Percentiles rank a stretch among this genome's conserved stretches.
phyloP scores from a whole-genome alignment of 176 grass and related monocot genomes.

The Cocos nucifera region DNA sequence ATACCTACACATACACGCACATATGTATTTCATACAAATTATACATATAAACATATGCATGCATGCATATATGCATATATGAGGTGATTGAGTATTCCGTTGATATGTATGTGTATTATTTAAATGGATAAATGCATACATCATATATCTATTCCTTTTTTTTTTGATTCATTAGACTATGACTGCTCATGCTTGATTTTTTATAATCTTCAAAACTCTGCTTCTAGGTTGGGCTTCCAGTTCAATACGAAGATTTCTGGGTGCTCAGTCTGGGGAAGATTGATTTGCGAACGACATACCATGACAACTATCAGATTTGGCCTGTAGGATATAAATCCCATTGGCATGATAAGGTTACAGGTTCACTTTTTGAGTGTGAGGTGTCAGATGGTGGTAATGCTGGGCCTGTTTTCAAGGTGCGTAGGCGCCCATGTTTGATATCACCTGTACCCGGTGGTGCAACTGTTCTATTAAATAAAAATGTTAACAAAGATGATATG shows the following conservation, averaged over 20 bases:
- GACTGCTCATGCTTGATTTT: too few species aligned
- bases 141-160: too few species aligned
- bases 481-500: constrained; percentile 39
- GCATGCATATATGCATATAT: too few species aligned
- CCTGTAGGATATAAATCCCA: constrained; percentile 83
- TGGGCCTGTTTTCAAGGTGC: constrained; percentile 74
- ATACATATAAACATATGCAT: too few species aligned
- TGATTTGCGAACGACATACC: constrained; percentile 58
- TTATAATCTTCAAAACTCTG: neutral
- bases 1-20: too few species aligned
- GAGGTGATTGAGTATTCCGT: too few species aligned
- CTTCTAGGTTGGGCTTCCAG: constrained; percentile 62
- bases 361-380: constrained; percentile 93
- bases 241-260: constrained; percentile 87
- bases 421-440: constrained; percentile 66
- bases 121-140: too few species aligned
- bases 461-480: constrained; percentile 59
- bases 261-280: constrained; percentile 74
- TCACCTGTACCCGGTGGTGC: constrained; percentile 58
- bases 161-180: too few species aligned
- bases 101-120: too few species aligned
- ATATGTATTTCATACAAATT: too few species aligned
- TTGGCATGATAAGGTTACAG: constrained; percentile 93
- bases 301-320: constrained; percentile 69
- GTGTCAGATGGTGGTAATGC: constrained; percentile 66